Percentiles rank a stretch among this genome's conserved stretches.
Evolutionary conservation across 1,284 basidiomycete species (phyloP).

Genomic region (Exobasidium cylindrosporum): DNA sequence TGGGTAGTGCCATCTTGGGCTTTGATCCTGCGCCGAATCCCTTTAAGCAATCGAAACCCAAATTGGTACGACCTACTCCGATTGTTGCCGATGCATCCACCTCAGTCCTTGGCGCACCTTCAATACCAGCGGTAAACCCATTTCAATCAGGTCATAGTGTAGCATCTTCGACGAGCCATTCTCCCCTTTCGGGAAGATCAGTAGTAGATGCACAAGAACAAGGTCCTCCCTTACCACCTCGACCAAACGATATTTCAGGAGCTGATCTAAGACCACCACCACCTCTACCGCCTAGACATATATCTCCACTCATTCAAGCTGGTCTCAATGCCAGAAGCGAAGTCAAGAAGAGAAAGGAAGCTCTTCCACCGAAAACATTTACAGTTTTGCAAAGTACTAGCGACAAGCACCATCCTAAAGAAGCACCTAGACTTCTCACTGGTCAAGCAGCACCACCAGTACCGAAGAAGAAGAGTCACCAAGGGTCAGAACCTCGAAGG

Average conservation of each 20-base stretch:
- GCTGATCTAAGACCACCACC: slow-evolving; percentile 30
- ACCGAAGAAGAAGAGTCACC: slow-evolving; percentile 30
- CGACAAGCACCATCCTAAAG: slow-evolving; percentile 24
- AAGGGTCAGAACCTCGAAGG: slow-evolving; percentile 19
- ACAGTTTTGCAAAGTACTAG: slow-evolving; percentile 48
- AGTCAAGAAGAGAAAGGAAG: slow-evolving; percentile 44
- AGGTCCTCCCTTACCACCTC: not conserved
- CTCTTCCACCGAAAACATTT: slow-evolving; percentile 52
- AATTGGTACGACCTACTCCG: slow-evolving; percentile 46
- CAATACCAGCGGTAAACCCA: slow-evolving; percentile 15
- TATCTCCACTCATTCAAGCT: slow-evolving; percentile 53
- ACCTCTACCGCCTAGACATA: slow-evolving; percentile 46
- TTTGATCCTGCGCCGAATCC: slow-evolving; percentile 48
- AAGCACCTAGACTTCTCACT: slow-evolving; percentile 13
- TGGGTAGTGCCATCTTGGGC: slow-evolving; percentile 25
- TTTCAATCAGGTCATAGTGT: slow-evolving; percentile 12
- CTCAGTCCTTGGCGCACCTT: not conserved
- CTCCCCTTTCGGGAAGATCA: not conserved
- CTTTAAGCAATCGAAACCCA: slow-evolving; percentile 46
- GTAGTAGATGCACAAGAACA: not conserved
- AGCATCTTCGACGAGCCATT: not conserved
- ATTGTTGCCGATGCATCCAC: slow-evolving; percentile 26
- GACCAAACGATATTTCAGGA: not conserved
- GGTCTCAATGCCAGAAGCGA: slow-evolving; percentile 49
- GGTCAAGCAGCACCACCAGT: slow-evolving; percentile 18